These are phyloP conservation scores for Phytophthora constricta DNA, from an alignment of 352 stramenopile species.

Conservation along the genomic window DNA sequence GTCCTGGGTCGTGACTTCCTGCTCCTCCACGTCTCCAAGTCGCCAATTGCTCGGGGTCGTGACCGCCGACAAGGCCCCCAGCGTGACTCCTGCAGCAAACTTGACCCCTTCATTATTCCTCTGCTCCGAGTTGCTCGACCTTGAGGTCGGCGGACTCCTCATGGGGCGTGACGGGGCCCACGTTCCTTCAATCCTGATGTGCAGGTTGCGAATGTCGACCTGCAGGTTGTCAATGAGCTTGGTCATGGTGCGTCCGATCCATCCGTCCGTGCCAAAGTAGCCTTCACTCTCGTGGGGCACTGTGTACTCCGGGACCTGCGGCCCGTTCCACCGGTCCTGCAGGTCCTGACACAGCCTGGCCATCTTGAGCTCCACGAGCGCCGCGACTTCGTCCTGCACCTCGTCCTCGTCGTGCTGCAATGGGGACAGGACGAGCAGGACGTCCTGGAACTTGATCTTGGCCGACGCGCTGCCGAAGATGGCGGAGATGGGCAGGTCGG, in stretches of 20 bases:
- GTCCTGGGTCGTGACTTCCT: conserved; percentile 32
- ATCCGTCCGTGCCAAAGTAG: conserved; percentile 90
- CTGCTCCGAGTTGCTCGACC: conserved; percentile 22
- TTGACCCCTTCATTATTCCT: conserved; percentile 46
- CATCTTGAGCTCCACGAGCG: conserved; percentile 74
- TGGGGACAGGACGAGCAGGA: conserved; percentile 81
- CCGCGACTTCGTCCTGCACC: conserved; percentile 66
- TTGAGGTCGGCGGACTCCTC: conserved; percentile 28
- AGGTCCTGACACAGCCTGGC: conserved; percentile 76
- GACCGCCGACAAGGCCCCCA: conserved; percentile 85
- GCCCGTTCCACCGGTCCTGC: conserved; percentile 79
- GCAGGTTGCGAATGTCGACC: conserved; percentile 87
- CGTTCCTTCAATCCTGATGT: conserved; percentile 85
- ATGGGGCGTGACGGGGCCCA: conserved; percentile 57
- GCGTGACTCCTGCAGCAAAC: conserved; percentile 78
- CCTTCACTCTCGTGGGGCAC: conserved; percentile 81
- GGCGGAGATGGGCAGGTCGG: conserved; percentile 84
- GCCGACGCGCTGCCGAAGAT: conserved; percentile 81
- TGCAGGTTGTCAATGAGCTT: conserved; percentile 92
- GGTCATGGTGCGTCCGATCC: conserved; percentile 88
- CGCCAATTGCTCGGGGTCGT: conserved; percentile 88
- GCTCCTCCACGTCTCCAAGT: conserved; percentile 71
- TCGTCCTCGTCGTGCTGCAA: conserved; percentile 75
- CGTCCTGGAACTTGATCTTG: conserved; percentile 90
- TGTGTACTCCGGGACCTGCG: conserved; percentile 66